Conservation (phyloP, 441 rosid genomes). For the Breynia disticha region DNA sequence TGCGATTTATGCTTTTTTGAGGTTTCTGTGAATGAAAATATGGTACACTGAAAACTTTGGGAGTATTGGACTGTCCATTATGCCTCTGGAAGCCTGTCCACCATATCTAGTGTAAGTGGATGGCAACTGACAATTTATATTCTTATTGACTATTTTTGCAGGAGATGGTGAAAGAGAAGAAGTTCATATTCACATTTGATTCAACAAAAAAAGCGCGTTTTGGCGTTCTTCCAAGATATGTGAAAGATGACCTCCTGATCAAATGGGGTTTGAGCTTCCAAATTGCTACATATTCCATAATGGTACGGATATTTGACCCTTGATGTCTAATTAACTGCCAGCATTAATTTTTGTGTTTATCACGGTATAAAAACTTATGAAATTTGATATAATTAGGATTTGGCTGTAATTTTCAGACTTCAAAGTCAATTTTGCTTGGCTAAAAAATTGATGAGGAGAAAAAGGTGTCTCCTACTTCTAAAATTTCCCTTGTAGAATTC, state of each 20-base stretch:
- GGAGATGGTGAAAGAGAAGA: constrained; percentile 92
- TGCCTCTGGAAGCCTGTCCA: not conserved
- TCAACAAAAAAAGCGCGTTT: constrained; percentile 75
- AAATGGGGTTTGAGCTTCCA: constrained; percentile 99
- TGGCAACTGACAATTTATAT: not conserved
- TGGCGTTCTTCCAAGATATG: constrained; percentile 87
- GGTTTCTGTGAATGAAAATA: not conserved
- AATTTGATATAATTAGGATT: too few relatives aligned
- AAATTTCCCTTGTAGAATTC: too few relatives aligned
- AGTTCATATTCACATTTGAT: constrained; percentile 67
- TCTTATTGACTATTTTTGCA: constrained; percentile 21
- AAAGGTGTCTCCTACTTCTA: too few relatives aligned
- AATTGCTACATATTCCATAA: constrained; percentile 96
- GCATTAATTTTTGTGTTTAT: too few relatives aligned
- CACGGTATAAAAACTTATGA: too few relatives aligned
- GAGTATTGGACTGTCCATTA: not conserved
- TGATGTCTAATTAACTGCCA: constrained; percentile 5
- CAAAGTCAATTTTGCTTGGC: too few relatives aligned
- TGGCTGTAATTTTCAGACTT: too few relatives aligned
- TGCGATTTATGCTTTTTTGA: not conserved
- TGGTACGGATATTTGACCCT: constrained; percentile 33
- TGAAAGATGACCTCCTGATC: constrained; percentile 69
- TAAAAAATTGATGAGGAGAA: too few relatives aligned
- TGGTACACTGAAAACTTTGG: not conserved
- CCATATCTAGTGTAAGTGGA: not conserved